These are phyloP conservation scores for Setomelanomma holmii DNA, from an alignment of 2,329 filamentous ascomycete genomes.

Conservation along the genomic window DNA sequence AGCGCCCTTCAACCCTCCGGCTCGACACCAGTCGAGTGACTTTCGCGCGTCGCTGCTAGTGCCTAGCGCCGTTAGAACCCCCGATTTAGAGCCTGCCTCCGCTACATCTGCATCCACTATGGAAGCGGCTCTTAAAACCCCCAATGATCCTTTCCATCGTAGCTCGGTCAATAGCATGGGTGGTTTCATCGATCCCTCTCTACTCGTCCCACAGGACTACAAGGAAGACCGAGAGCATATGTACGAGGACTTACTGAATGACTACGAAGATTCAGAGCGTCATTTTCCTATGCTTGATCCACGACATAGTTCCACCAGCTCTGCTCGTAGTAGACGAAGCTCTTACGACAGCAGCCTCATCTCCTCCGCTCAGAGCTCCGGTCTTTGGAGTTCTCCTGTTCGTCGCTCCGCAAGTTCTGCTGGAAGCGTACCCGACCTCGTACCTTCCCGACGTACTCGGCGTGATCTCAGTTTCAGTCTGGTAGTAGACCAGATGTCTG, in stretches of 20 bases:
- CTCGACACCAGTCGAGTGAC: neutral
- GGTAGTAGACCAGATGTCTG: conserved; percentile 41
- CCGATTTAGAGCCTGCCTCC: conserved; percentile 45
- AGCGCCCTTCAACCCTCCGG: neutral
- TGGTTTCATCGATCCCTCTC: conserved; percentile 48
- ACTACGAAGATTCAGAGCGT: conserved; percentile 55
- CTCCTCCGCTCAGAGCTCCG: conserved; percentile 47
- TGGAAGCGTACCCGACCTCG: conserved; percentile 48
- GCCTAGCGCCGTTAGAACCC: conserved; percentile 35
- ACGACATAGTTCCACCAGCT: conserved; percentile 48
- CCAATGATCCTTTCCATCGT: conserved; percentile 29
- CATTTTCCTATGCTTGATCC: conserved; percentile 56
- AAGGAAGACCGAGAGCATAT: conserved; percentile 45
- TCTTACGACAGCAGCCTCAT: conserved; percentile 64
- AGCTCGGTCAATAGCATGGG: conserved; percentile 18
- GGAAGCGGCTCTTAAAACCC: conserved; percentile 36
- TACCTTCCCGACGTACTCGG: conserved; percentile 43
- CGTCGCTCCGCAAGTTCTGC: conserved; percentile 48
- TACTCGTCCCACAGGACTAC: conserved; percentile 44
- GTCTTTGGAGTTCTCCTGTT: conserved; percentile 43
- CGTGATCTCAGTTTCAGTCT: conserved; percentile 37
- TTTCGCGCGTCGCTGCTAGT: conserved; percentile 39
- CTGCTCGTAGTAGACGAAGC: conserved; percentile 60
- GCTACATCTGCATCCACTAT: conserved; percentile 43
- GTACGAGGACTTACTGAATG: conserved; percentile 48